phyloP scores from a whole-genome alignment of 768 basidiomycete genomes.

The Botryobasidium botryosum region DNA sequence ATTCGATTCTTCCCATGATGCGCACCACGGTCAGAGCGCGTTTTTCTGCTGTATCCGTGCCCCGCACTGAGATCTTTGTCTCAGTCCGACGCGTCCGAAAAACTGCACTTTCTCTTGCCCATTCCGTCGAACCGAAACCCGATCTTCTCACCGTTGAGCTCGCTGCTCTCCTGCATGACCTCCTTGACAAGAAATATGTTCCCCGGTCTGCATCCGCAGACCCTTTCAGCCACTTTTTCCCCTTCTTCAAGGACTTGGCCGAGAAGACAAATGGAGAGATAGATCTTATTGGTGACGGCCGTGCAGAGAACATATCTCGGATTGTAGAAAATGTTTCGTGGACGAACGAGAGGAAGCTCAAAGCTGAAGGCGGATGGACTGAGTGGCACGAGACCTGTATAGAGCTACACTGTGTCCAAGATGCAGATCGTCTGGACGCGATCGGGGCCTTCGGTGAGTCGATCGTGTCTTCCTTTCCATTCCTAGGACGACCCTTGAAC shows the following conservation, averaged over 20 bases:
- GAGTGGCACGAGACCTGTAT: slow-evolving; percentile 53
- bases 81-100: slow-evolving; percentile 68
- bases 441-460: slow-evolving; percentile 59
- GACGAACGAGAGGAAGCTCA: slow-evolving; percentile 62
- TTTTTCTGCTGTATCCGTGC: no score
- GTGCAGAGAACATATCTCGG: slow-evolving; percentile 35
- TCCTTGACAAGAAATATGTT: slow-evolving; percentile 75
- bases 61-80: no score
- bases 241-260: slow-evolving; percentile 36
- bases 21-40: slow-evolving; percentile 44
- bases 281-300: slow-evolving; percentile 43
- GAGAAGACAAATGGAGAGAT: neutral
- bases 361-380: slow-evolving; percentile 35
- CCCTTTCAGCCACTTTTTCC: slow-evolving; percentile 47
- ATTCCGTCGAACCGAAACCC: slow-evolving; percentile 25
- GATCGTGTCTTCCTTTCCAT: neutral
- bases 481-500: neutral
- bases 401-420: slow-evolving; percentile 71
- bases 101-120: slow-evolving; percentile 55
- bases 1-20: slow-evolving; percentile 71
- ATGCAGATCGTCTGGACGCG: slow-evolving; percentile 63
- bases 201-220: slow-evolving; percentile 37
- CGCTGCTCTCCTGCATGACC: slow-evolving; percentile 77
- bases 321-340: slow-evolving; percentile 73
- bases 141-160: slow-evolving; percentile 69